Base-by-base conservation (phyloP, 192 early-diverging fungal species). In the Chytriomyces hyalinus region DNA sequence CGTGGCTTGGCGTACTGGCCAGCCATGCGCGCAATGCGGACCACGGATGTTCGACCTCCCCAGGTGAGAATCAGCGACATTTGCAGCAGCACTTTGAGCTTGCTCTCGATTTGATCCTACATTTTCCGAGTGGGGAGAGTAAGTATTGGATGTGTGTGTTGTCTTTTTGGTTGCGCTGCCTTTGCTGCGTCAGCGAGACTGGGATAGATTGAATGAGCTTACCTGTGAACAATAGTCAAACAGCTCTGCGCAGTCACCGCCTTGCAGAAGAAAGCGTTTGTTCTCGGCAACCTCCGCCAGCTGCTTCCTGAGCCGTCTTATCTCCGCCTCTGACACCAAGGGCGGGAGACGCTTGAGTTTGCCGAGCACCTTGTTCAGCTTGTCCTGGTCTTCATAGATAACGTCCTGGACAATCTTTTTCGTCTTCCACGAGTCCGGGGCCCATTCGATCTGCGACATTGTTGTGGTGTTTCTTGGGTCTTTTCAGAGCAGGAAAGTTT, bases 1-100 rank as follows among this genome's bases (percentile, higher is more conserved):
- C 97, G 90, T 13, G 97, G 97, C 87, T 99, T 99, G 61, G 97
- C 97, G 84, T 99, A 99, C 85, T 99, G 96, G 3, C 97, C 97
- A 20, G 94, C 96, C 95, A 99, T 98, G 70, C 97, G 92, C 26
- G 95, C 97, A 76, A 99, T 97, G 61, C 97, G 91, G 47, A 97
- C 94, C 43, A 99, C 92, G 6, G 96, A 91, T 76, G 93, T 94
- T 22, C 96, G 89, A 53, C 92, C 92, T 60, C 97, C 97, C 95
- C 95, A 97, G 53, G 93, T 87, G 20, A 99, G 81, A 49, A 98
- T 96, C 50, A 99, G 87, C 26, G 94, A 96, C 96, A 98, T 98
- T 87, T 99, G 96, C 51, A 99, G 86, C 15, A 99, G 82, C 7
- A 99, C 93, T 84, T 98, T 98, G 47, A 99, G 90, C 82, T 99